Conservation (phyloP, 75 land plant species). For the Cunninghamia lanceolata region DNA sequence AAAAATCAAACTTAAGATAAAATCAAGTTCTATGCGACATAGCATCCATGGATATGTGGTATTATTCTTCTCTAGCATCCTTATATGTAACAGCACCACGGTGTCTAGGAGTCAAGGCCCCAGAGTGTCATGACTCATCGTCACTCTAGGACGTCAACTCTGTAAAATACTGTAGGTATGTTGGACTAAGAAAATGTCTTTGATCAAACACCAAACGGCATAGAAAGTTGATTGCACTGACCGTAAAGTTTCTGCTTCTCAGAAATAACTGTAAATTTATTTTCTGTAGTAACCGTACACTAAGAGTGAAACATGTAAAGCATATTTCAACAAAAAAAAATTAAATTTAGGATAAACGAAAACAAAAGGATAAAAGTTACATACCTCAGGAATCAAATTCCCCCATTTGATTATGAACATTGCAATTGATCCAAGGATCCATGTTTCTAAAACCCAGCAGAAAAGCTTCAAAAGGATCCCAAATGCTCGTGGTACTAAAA, state of each 20-base stretch:
- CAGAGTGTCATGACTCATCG: no score
- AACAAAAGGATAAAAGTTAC: not conserved
- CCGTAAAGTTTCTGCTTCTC: not conserved
- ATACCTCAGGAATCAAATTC: slow-evolving; percentile 81
- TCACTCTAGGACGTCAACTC: no score
- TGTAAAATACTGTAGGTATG: no score
- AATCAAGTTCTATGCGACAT: not conserved
- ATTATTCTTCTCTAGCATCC: no score
- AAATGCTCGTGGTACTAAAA: slow-evolving; percentile 68
- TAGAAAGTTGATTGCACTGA: no score
- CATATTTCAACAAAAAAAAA: not conserved
- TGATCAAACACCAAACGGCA: no score
- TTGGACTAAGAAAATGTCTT: no score
- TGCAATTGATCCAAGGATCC: slow-evolving; percentile 42
- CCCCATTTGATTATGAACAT: slow-evolving; percentile 57
- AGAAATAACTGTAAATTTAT: not conserved
- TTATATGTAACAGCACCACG: no score
- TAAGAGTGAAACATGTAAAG: not conserved
- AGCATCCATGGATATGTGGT: no score
- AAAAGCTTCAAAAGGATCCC: slow-evolving; percentile 69
- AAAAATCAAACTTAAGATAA: not conserved
- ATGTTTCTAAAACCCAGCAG: slow-evolving; percentile 67
- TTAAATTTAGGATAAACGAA: not conserved
- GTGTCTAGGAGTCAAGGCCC: no score
- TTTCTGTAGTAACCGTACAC: not conserved